Evolutionary conservation across 1,284 basidiomycete genomes (phyloP).

Genomic region (Entoloma clypeatum): DNA sequence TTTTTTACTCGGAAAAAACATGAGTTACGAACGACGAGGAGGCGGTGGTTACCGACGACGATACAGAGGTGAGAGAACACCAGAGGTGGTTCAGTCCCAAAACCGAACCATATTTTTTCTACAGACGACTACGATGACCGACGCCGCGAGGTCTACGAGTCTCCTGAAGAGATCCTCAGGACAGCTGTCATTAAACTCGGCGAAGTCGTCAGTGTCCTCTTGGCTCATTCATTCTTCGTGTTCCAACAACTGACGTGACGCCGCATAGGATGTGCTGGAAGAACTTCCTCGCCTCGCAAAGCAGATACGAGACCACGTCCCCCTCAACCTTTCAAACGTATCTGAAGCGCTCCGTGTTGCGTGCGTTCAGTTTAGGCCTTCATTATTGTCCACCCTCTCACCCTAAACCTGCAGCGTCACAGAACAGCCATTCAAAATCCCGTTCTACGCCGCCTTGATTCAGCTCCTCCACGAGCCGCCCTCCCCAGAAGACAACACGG

Average conservation of each 20-base stretch:
- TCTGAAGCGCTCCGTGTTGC: slow-evolving; percentile 75
- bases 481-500: slow-evolving; percentile 36
- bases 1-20: slow-evolving; percentile 16
- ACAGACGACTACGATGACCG: slow-evolving; percentile 63
- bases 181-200: slow-evolving; percentile 71
- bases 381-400: slow-evolving; percentile 9
- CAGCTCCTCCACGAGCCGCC: slow-evolving; percentile 63
- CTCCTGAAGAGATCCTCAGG: slow-evolving; percentile 70
- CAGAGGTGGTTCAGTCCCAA: slow-evolving; percentile 1
- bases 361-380: slow-evolving; percentile 36
- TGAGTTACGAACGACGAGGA: slow-evolving; percentile 32
- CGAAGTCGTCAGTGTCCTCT: slow-evolving; percentile 66
- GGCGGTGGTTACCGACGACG: slow-evolving; percentile 30
- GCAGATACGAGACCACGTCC: slow-evolving; percentile 57
- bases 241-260: slow-evolving; percentile 4
- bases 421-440: slow-evolving; percentile 90
- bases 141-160: slow-evolving; percentile 59
- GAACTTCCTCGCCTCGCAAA: slow-evolving; percentile 65
- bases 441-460: slow-evolving; percentile 82
- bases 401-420: slow-evolving; percentile 46
- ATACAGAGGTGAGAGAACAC: slow-evolving; percentile 30
- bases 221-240: not conserved
- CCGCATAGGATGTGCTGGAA: slow-evolving; percentile 58
- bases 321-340: slow-evolving; percentile 55
- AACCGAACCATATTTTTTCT: slow-evolving; percentile 3